phyloP scores from a whole-genome alignment of 108 stramenopile species.

The Skeletonema marinoi region DNA sequence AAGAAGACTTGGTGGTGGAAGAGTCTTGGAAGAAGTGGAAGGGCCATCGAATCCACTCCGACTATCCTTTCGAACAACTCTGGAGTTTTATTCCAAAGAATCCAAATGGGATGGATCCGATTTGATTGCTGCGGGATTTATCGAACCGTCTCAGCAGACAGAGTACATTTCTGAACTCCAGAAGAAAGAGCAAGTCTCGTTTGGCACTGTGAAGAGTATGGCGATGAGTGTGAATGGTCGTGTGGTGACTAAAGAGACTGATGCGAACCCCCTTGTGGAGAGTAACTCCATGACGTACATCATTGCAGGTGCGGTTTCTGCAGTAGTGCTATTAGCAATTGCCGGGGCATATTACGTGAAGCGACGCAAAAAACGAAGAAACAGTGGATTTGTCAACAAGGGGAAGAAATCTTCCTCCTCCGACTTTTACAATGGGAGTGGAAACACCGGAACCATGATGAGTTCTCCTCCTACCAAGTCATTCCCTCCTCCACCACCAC shows the following conservation, averaged over 20 bases:
- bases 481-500: constrained; percentile 10
- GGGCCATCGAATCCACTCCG: neutral
- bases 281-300: neutral
- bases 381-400: neutral
- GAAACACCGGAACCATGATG: neutral
- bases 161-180: neutral
- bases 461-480: neutral
- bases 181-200: neutral
- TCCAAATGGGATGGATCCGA: neutral
- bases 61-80: neutral
- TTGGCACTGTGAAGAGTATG: neutral
- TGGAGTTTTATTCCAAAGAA: neutral
- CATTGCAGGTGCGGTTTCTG: constrained; percentile 47
- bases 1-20: neutral
- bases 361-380: neutral
- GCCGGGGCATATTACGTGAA: constrained; percentile 4
- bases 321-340: constrained; percentile 38
- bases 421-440: constrained; percentile 2
- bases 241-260: neutral
- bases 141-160: neutral
- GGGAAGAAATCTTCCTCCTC: neutral
- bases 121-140: neutral
- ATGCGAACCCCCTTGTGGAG: neutral
- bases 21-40: neutral
- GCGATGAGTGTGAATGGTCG: neutral